Evolutionary conservation across 2,329 filamentous ascomycete species (phyloP), one percentile per base, ranked within the genome.

Genomic region (Cladosporium sphaerospermum): DNA sequence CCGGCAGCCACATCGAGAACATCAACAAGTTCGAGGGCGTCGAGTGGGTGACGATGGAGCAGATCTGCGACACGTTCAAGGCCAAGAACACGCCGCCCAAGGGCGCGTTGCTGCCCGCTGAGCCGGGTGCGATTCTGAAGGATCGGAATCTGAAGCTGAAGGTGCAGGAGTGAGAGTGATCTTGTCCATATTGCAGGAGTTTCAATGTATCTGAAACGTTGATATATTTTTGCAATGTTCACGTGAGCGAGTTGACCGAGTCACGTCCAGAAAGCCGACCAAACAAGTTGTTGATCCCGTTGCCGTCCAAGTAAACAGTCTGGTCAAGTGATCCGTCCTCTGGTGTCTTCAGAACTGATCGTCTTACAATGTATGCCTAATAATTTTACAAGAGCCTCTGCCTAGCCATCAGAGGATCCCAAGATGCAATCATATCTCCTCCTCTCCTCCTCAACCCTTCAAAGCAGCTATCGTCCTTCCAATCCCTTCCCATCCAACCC

Each of bases 1-100:
- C 13, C 3, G n/a, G 7, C 19, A n/a, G 41, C 32, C 76, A 85
- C 33, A 88, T 88, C 56, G 83, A 88, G 59, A 75, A 86, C 52
- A 85, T 88, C 62, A 86, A 83, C 62, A 75, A 75, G 53, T 75
- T 80, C 50, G 78, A 81, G 55, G 78, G 82, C 2, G 80, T 85
- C 0, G 81, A 85, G 59, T 86, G 81, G 75, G 79, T 84, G 0
- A 85, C 82, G 0, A 86, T 89, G 75, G 83, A 81, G 61, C 76
- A 86, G 64, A 87, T 89, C 71, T 81, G 75, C 31, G 84, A 88
- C 63, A 81, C 88, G 36, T 89, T 89, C 67, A 89, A 88, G 73
- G 76, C 73, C 54, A 84, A 79, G 67, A 85, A 83, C 55, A 68
- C 68, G 3, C 75, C 80, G 0, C 76, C 80, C 0, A 67, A 73